Conservation (phyloP, 192 early-diverging fungal species). For the Phycomyces blakesleeanus region DNA sequence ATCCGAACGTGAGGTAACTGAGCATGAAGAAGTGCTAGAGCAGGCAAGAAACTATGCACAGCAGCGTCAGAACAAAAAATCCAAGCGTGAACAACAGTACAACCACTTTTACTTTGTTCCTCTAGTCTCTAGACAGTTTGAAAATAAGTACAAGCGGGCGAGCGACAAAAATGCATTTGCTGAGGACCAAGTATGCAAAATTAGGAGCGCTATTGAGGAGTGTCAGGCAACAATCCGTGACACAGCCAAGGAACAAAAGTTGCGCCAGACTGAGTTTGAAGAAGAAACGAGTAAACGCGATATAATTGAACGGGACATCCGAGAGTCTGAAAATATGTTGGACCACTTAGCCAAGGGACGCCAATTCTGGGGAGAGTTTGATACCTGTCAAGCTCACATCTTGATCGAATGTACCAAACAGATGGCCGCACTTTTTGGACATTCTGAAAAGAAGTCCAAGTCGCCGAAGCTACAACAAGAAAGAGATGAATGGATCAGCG, state of each 20-base stretch:
- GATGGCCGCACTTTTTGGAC: neutral
- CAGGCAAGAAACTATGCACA: slow-evolving; percentile 19
- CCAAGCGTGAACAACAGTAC: slow-evolving; percentile 24
- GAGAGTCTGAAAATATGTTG: neutral
- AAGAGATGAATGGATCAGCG: slow-evolving; percentile 10
- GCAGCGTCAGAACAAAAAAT: slow-evolving; percentile 17
- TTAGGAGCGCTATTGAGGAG: slow-evolving; percentile 5
- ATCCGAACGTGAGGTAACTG: slow-evolving; percentile 2
- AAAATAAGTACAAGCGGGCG: slow-evolving; percentile 28
- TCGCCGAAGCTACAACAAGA: neutral
- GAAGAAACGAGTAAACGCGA: neutral
- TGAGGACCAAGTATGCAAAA: slow-evolving; percentile 23
- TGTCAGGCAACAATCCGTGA: slow-evolving; percentile 14
- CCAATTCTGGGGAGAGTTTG: slow-evolving; percentile 15
- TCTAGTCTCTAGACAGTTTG: slow-evolving; percentile 11
- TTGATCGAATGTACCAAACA: neutral
- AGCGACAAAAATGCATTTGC: slow-evolving; percentile 24
- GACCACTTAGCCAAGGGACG: slow-evolving; percentile 7
- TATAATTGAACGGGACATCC: neutral
- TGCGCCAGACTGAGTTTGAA: slow-evolving; percentile 7
- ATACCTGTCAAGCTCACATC: slow-evolving; percentile 7
- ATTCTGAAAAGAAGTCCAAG: neutral
- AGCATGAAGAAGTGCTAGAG: slow-evolving; percentile 10
- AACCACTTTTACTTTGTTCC: slow-evolving; percentile 25
- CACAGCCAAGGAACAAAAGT: neutral